Base-by-base conservation (phyloP, 257 asterid species). In the Solanum raphanifolium region DNA sequence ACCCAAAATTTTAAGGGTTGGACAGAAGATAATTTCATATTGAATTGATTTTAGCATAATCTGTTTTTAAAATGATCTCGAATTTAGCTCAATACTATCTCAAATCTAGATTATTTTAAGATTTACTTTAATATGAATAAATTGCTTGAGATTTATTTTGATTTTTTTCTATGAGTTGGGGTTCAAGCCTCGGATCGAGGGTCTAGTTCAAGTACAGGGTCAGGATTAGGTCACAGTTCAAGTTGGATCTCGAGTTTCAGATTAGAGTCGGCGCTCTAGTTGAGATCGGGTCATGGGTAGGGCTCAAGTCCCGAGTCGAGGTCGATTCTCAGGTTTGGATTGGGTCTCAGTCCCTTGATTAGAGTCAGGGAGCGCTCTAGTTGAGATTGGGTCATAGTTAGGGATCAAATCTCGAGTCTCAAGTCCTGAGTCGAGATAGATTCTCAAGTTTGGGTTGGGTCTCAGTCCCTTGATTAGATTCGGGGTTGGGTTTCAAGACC, bases 191-290 rank as follows among this genome's bases (percentile, higher is more conserved):
- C 18, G 8, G 2, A 62, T 65, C 16, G 16, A 31, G 13, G 38
- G 6, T 68, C 21, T 18, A 68, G 75, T 10, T 7, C 5, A 6
- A 29, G 6, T 62, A 0, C 3, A 60, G 15, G 29, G 27, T 62
- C 13, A n/a, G 13, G 71, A 62, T 62, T 0, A 62, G 3, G 16
- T n/a, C 32, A n/a, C 1, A 62, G 13, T 9, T 10, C 13, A 10
- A 13, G 10, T 13, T 0, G 35, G 5, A 6, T 68, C 74, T 12
- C 2, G 27, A 27, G 16, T 65, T 5, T 13, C 32, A 65, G 0
- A 1, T 68, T 25, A 27, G 34, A 13, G 20, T 27, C 10, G 2
- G 2, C 0, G 4, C 9, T 66, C 20, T 6, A 16, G 9, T 16
- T 52, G 23, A 52, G 62, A 52, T 2, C 9, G 9, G 23, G 0